Conservation (phyloP, 2,329 filamentous ascomycete species). For the Fusarium papillatum region DNA sequence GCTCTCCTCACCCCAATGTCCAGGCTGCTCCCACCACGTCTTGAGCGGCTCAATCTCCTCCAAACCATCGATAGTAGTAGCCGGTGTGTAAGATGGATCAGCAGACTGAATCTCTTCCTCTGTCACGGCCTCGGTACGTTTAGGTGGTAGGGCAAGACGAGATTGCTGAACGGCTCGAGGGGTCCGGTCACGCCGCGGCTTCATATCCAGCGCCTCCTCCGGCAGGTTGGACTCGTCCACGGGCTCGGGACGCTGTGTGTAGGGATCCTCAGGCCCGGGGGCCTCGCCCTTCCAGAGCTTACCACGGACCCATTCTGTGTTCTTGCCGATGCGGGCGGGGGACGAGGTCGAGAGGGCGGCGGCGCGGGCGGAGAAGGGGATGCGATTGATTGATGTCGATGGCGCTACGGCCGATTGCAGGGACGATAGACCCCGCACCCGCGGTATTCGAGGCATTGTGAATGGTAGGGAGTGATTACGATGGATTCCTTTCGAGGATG, state of each 20-base stretch:
- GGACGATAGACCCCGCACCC: constrained; percentile 50
- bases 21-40: constrained; percentile 67
- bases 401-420: constrained; percentile 44
- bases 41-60: constrained; percentile 61
- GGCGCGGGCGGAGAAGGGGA: constrained; percentile 44
- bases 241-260: constrained; percentile 49
- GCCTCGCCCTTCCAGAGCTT: constrained; percentile 57
- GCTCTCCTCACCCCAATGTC: constrained; percentile 64
- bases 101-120: constrained; percentile 48
- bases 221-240: constrained; percentile 48
- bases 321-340: constrained; percentile 45
- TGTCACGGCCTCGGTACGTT: constrained; percentile 48
- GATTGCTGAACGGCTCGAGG: constrained; percentile 45
- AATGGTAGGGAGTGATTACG: neutral
- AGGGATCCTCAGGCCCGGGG: constrained; percentile 55
- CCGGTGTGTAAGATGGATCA: constrained; percentile 61
- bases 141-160: constrained; percentile 50
- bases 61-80: constrained; percentile 58
- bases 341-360: constrained; percentile 51
- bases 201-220: constrained; percentile 45
- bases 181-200: constrained; percentile 34
- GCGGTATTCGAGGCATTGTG: constrained; percentile 59
- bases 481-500: constrained; percentile 13
- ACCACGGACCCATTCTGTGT: constrained; percentile 54
- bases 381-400: constrained; percentile 40